These are phyloP conservation scores for Leptographium galeiforme DNA, from an alignment of 2,329 filamentous ascomycete species.

Conservation along the genomic window DNA sequence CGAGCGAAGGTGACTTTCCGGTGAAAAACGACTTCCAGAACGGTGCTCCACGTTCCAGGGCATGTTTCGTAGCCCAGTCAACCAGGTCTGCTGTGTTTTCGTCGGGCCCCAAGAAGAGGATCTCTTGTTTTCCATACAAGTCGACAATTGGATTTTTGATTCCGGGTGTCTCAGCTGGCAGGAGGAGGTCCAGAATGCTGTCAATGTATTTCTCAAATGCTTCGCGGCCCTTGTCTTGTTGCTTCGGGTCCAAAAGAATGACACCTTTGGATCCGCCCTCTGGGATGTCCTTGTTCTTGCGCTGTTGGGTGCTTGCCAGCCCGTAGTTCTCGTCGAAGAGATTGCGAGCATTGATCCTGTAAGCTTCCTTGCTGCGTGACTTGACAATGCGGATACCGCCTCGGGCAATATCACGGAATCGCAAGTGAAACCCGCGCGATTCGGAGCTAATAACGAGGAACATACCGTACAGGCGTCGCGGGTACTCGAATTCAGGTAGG, in stretches of 20 bases:
- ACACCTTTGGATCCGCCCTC: slow-evolving; percentile 98
- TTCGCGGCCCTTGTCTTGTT: slow-evolving; percentile 83
- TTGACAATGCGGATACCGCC: slow-evolving; percentile 98
- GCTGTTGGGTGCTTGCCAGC: slow-evolving; percentile 93
- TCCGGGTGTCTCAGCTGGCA: slow-evolving; percentile 79
- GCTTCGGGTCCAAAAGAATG: slow-evolving; percentile 81
- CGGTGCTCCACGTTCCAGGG: slow-evolving; percentile 69
- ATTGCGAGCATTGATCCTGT: slow-evolving; percentile 88
- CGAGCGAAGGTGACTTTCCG: slow-evolving; percentile 89
- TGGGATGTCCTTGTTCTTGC: slow-evolving; percentile 99
- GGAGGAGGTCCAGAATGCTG: slow-evolving; percentile 86
- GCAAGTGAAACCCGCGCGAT: slow-evolving; percentile 91
- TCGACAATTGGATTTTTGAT: slow-evolving; percentile 99
- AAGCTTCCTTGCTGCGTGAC: slow-evolving; percentile 90
- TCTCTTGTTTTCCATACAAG: slow-evolving; percentile 86
- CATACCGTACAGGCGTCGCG: slow-evolving; percentile 91
- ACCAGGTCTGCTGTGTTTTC: slow-evolving; percentile 98
- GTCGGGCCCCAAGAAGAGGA: slow-evolving; percentile 95
- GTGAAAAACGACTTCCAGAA: slow-evolving; percentile 99
- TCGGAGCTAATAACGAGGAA: slow-evolving; percentile 96
- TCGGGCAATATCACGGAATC: slow-evolving; percentile 92
- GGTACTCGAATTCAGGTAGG: slow-evolving; percentile 83
- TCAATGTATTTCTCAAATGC: slow-evolving; percentile 99
- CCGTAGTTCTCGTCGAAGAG: slow-evolving; percentile 99
- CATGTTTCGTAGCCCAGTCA: slow-evolving; percentile 97